Evolutionary conservation across 257 asterid species (phyloP), one percentile per base, ranked within the genome.

Genomic region (Cruciata laevipes): DNA sequence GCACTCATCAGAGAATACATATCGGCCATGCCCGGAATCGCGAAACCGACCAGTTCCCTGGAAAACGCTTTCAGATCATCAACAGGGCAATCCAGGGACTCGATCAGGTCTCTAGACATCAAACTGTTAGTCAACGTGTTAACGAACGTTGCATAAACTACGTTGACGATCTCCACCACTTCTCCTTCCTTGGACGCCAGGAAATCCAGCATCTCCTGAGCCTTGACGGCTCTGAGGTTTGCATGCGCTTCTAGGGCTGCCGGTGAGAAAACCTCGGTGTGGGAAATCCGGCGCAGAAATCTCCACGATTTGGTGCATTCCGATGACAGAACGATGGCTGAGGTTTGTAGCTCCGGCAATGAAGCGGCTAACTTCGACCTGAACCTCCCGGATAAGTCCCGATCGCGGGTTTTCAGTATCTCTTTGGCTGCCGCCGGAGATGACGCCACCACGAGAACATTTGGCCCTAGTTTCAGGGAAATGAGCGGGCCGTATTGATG

Each of bases 361-460:
- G 65, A 14, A 1, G 42, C 24, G 65, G 20, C n/a, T 31, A 61
- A 17, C 13, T 44, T 31, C 7, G 65, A 61, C 65, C 35, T 61
- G 0, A 30, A 61, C 65, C 65, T 61, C 3, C 65, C 65, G 10
- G 65, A 61, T 5, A 61, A 61, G 10, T 61, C 23, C 24, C 24
- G 21, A 38, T 61, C 65, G 12, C 24, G 44, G 42, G 65, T 61
- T 61, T 61, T 31, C 65, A 61, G 35, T 1, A 61, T 10, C n/a
- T 61, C 65, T 31, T 61, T 61, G 23, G 65, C 65, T 16, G 65
- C 7, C n/a, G 40, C 65, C 8, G 65, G 65, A 20, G 65, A 61
- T 5, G 65, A 61, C 4, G 65, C 65, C 10, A 61, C 24, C 42
- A 61, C 65, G 24, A 61, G 8, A 61, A 61, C 42, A 6, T 31